Conservation (phyloP, 2,329 filamentous ascomycete species). For the Balansia obtecta region DNA sequence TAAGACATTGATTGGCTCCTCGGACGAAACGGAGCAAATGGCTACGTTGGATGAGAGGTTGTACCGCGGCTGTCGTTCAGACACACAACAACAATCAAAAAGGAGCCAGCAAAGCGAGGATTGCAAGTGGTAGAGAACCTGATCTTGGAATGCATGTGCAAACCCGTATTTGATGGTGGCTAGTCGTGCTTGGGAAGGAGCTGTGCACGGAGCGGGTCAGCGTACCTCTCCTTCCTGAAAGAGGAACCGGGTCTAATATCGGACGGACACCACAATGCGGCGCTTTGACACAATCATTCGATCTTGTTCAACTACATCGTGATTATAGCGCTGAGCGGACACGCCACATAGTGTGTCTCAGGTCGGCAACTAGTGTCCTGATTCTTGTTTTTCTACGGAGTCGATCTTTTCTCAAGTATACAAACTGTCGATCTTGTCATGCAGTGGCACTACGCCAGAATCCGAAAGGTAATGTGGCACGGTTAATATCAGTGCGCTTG, state of each 20-base stretch:
- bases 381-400: too few relatives aligned
- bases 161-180: not conserved
- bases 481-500: not conserved
- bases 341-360: too few relatives aligned
- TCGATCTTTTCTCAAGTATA: too few relatives aligned
- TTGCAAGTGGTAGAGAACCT: not conserved
- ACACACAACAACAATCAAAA: too few relatives aligned
- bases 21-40: too few relatives aligned
- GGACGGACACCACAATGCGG: not conserved
- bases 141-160: not conserved
- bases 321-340: too few relatives aligned
- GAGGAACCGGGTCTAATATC: not conserved
- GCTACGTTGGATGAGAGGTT: too few relatives aligned
- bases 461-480: not conserved
- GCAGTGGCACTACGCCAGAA: not conserved
- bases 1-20: too few relatives aligned
- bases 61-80: too few relatives aligned
- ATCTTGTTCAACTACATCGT: not conserved
- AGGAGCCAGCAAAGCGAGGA: not conserved
- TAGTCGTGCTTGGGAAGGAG: not conserved
- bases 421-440: too few relatives aligned
- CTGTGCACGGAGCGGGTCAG: not conserved
- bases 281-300: not conserved
- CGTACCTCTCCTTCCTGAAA: not conserved
- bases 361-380: too few relatives aligned